Evolutionary conservation across 2,329 filamentous ascomycete species (phyloP).

Genomic region (Epichloe sylvatica): DNA sequence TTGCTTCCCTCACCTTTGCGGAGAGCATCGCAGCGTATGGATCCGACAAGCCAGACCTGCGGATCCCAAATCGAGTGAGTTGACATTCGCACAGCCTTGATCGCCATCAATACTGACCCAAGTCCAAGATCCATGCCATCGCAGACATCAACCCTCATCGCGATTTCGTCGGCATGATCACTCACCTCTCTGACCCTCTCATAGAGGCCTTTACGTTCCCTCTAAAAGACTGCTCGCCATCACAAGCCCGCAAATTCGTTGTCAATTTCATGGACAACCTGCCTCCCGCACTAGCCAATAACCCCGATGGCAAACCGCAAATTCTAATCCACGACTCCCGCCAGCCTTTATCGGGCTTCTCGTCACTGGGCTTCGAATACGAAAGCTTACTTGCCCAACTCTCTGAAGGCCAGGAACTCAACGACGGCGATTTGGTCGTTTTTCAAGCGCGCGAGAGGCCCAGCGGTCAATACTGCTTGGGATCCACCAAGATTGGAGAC

Average conservation of each 20-base stretch:
- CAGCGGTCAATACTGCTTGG: conserved; percentile 39
- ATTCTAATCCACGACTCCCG: conserved; percentile 61
- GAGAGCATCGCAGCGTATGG: conserved; percentile 63
- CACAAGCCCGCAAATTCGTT: conserved; percentile 48
- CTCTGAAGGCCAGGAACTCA: conserved; percentile 28
- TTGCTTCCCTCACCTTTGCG: conserved; percentile 23
- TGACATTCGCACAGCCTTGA: neutral
- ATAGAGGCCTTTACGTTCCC: conserved; percentile 63
- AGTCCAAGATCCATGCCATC: conserved; percentile 45
- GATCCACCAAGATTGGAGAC: conserved; percentile 59
- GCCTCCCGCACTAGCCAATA: conserved; percentile 48
- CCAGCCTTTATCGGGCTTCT: conserved; percentile 63
- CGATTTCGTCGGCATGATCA: conserved; percentile 64
- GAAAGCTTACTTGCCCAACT: conserved; percentile 37
- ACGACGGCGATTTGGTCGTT: conserved; percentile 60
- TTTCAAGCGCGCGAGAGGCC: conserved; percentile 61
- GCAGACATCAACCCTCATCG: conserved; percentile 41
- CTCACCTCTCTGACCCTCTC: conserved; percentile 49
- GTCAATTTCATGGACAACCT: conserved; percentile 53
- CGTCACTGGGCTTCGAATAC: conserved; percentile 54
- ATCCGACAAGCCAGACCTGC: conserved; percentile 82
- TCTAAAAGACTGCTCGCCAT: conserved; percentile 35
- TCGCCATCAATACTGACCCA: conserved; percentile 4
- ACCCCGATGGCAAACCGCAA: conserved; percentile 64
- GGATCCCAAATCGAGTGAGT: conserved; percentile 53